These are phyloP conservation scores for Colletotrichum liaoningense DNA, from an alignment of 2,329 filamentous ascomycete genomes.

Conservation along the genomic window DNA sequence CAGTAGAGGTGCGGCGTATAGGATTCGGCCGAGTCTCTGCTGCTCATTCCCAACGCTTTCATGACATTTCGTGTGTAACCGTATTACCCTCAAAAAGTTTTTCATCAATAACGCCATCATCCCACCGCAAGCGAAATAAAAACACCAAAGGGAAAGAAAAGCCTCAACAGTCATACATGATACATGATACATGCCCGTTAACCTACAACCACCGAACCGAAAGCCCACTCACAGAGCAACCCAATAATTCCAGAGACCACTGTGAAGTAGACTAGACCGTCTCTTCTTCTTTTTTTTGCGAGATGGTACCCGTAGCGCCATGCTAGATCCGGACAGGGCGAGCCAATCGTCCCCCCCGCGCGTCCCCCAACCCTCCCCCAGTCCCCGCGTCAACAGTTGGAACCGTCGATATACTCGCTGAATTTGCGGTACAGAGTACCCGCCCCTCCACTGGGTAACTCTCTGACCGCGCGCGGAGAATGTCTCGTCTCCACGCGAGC, in stretches of 20 bases:
- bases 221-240: neutral
- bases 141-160: neutral
- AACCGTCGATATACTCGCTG: constrained; percentile 32
- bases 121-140: neutral
- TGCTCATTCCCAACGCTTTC: neutral
- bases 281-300: neutral
- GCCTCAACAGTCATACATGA: neutral
- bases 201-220: no score
- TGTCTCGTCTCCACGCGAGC: no score
- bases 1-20: neutral
- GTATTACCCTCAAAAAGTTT: no score
- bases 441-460: no score
- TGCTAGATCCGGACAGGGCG: constrained; percentile 17
- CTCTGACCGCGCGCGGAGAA: neutral
- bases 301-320: neutral
- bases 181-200: neutral
- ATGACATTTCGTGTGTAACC: neutral
- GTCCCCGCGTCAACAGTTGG: neutral
- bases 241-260: neutral
- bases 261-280: neutral
- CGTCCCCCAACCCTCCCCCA: neutral
- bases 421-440: neutral
- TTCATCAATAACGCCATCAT: neutral
- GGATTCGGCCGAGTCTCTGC: neutral
- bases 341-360: constrained; percentile 6